phyloP scores from a whole-genome alignment of 2,329 filamentous ascomycete species.

The Claviceps humidiphila region DNA sequence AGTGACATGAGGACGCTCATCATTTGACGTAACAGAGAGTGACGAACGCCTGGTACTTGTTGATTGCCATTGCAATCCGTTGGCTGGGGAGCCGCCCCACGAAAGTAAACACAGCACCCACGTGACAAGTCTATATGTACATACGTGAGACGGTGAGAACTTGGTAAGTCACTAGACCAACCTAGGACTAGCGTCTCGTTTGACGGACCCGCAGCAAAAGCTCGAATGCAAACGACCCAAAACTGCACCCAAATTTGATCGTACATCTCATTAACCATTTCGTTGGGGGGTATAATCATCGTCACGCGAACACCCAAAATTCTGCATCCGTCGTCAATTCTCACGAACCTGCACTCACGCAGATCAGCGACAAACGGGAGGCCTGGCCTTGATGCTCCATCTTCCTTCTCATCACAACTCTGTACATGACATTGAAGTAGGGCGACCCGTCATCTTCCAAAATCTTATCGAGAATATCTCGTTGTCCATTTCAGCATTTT shows the following conservation, averaged over 20 bases:
- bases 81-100: slow-evolving; percentile 13
- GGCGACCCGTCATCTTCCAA: not conserved
- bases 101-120: slow-evolving; percentile 18
- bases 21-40: not conserved
- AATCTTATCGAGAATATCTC: not conserved
- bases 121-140: slow-evolving; percentile 9
- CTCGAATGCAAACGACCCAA: not conserved
- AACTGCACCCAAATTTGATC: not conserved
- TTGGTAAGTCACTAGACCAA: not conserved
- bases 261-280: not conserved
- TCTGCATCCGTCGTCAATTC: not conserved
- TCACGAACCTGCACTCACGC: not conserved
- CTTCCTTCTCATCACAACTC: not conserved
- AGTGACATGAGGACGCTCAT: slow-evolving; percentile 13
- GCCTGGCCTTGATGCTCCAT: not conserved
- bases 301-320: not conserved
- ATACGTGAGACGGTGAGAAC: not conserved
- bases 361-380: not conserved
- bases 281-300: not conserved
- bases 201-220: not conserved
- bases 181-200: not conserved
- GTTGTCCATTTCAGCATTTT: not conserved
- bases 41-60: not conserved
- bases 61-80: slow-evolving; percentile 10
- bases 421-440: not conserved